phyloP scores from a whole-genome alignment of 495 filamentous ascomycete genomes.

The Copromyces sp. region DNA sequence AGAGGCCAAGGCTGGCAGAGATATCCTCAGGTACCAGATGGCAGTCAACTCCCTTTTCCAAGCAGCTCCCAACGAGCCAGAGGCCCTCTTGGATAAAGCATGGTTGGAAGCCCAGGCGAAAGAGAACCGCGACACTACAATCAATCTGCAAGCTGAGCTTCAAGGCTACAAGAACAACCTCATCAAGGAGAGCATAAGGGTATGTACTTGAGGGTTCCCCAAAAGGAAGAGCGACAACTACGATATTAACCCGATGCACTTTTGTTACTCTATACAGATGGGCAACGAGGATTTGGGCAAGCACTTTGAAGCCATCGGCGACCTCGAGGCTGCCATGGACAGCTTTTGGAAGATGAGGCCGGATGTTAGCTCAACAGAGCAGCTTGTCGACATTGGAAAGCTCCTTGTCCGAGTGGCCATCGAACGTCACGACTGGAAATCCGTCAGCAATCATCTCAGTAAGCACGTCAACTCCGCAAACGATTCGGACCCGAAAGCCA shows the following conservation, averaged over 20 bases:
- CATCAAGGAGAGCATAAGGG: slow-evolving; percentile 93
- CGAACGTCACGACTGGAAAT: slow-evolving; percentile 35
- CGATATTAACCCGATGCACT: background rate
- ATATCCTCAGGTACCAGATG: slow-evolving; percentile 59
- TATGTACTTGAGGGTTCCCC: slow-evolving; percentile 30
- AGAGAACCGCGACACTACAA: slow-evolving; percentile 54
- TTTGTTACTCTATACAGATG: slow-evolving; percentile 21
- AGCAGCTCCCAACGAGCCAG: slow-evolving; percentile 55
- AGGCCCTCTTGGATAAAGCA: slow-evolving; percentile 51
- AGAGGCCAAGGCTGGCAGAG: slow-evolving; percentile 68
- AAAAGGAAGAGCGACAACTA: background rate
- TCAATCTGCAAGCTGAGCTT: slow-evolving; percentile 69
- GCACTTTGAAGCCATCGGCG: slow-evolving; percentile 34
- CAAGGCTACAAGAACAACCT: slow-evolving; percentile 95
- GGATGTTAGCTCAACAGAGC: slow-evolving; percentile 34
- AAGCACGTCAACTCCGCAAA: slow-evolving; percentile 45
- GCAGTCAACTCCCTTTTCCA: slow-evolving; percentile 54
- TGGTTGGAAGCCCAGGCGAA: slow-evolving; percentile 60
- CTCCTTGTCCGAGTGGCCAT: slow-evolving; percentile 34
- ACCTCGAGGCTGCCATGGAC: slow-evolving; percentile 29
- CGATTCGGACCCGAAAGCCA: slow-evolving; percentile 47
- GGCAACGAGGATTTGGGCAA: slow-evolving; percentile 39
- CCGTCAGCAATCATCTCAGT: slow-evolving; percentile 54
- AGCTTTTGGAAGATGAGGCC: slow-evolving; percentile 36
- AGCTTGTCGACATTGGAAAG: slow-evolving; percentile 33